phyloP scores from a whole-genome alignment of 495 filamentous ascomycete genomes.

The Parathielavia appendiculata region DNA sequence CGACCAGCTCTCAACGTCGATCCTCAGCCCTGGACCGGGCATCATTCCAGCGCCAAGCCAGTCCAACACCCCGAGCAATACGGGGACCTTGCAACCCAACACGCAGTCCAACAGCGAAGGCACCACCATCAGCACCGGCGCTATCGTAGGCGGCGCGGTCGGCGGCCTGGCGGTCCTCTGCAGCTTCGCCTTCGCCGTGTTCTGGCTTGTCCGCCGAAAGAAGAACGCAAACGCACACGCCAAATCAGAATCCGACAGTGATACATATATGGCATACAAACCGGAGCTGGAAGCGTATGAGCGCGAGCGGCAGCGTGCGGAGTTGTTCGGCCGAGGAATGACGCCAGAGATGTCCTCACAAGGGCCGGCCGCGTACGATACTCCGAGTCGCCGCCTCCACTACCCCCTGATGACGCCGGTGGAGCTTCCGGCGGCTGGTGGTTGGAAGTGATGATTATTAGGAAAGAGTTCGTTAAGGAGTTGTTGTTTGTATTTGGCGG shows the following conservation, averaged over 20 bases:
- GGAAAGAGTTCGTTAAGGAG: too few relatives aligned
- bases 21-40: background rate
- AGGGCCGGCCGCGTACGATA: constrained; percentile 4
- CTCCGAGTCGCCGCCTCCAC: background rate
- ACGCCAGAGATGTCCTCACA: background rate
- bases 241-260: background rate
- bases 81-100: background rate
- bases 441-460: background rate
- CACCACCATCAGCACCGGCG: constrained; percentile 1
- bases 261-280: background rate
- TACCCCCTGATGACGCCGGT: background rate
- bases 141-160: constrained; percentile 9
- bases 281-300: constrained; percentile 3
- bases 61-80: background rate
- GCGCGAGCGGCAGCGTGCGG: background rate
- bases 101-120: background rate
- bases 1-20: background rate
- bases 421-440: background rate
- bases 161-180: constrained; percentile 10
- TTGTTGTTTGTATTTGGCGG: too few relatives aligned
- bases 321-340: background rate
- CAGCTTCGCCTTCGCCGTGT: background rate
- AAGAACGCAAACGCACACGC: background rate
- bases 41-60: background rate
- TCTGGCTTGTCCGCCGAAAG: constrained; percentile 4